Evolutionary conservation across 73 alveolate species (phyloP), one percentile per base, ranked within the genome.

Genomic region (Paramecium tetraurelia): DNA sequence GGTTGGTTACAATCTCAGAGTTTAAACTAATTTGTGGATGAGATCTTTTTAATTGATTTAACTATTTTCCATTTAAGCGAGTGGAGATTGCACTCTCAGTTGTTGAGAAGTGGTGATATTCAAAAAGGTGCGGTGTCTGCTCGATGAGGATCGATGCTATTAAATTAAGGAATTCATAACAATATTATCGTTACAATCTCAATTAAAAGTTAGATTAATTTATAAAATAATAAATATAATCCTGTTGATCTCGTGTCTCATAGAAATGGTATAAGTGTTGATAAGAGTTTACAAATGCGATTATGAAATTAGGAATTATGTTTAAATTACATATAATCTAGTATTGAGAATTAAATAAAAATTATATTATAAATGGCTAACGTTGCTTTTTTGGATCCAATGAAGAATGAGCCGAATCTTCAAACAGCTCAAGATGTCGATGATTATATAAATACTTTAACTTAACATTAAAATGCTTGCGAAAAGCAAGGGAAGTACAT

Each of bases 351-450:
- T 3, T 53, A 53, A 18, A 53, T 53, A 53, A 53, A 27, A 53
- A 53, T 53, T 53, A 53, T 53, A 53, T 53, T 18, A 53, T n/a
- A 48, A 53, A 63, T 63, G 84, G 84, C 84, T 63, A 63, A 63
- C 84, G 84, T 63, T 63, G 84, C 50, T 33, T 31, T 63, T 14
- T 27, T 38, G 33, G 90, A 80, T 48, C 70, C 72, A 14, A 20
- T 80, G 20, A 40, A 46, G 44, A 80, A 80, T 44, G 90, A 80
- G 21, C 90, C 90, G 12, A 80, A 80, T 48, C 57, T 80, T 18
- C 18, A 80, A 35, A 80, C 90, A 0, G 46, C 90, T 9, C 7
- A 80, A 20, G 90, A 80, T 44, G 90, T 80, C 21, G 90, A 80
- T 31, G 90, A 80, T 38, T 80, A 43, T n/a, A 44, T 80, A 24